These are phyloP conservation scores for Mollisiaceae sp. DNA, from an alignment of 2,329 filamentous ascomycete species.

Conservation along the genomic window DNA sequence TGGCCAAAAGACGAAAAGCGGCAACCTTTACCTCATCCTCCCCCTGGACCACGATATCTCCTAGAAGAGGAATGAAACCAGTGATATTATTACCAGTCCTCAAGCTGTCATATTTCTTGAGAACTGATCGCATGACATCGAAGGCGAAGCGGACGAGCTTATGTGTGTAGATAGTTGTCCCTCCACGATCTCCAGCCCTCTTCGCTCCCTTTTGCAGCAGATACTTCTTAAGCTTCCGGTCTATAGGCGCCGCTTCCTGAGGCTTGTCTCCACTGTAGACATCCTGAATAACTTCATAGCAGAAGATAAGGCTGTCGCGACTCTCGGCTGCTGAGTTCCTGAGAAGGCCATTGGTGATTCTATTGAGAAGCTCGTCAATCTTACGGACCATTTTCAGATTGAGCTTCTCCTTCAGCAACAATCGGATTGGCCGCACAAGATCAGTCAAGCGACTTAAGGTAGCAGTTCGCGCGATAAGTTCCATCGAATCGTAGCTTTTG, in stretches of 20 bases:
- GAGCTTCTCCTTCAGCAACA: constrained; percentile 81
- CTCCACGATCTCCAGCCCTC: constrained; percentile 72
- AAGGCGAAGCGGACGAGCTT: constrained; percentile 89
- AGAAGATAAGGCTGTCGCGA: constrained; percentile 87
- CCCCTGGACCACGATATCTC: constrained; percentile 80
- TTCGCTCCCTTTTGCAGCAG: constrained; percentile 81
- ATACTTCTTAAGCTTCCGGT: constrained; percentile 72
- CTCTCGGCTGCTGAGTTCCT: constrained; percentile 80
- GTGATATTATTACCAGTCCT: constrained; percentile 79
- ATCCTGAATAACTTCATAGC: constrained; percentile 90
- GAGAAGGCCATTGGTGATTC: constrained; percentile 81
- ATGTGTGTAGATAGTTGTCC: constrained; percentile 79
- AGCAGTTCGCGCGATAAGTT: constrained; percentile 82
- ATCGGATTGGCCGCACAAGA: constrained; percentile 78
- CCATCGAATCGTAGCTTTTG: constrained; percentile 98
- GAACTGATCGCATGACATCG: constrained; percentile 82
- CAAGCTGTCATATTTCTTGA: constrained; percentile 84
- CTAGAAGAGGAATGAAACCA: constrained; percentile 87
- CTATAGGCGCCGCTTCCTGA: constrained; percentile 57
- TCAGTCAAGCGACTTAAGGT: constrained; percentile 76
- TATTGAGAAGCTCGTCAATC: constrained; percentile 84
- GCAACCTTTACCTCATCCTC: constrained; percentile 95
- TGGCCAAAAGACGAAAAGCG: constrained; percentile 81
- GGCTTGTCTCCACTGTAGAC: constrained; percentile 71
- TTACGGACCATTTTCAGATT: constrained; percentile 84